Base-by-base conservation (phyloP, 1,139 yeast species). In the Kodamaea ohmeri region DNA sequence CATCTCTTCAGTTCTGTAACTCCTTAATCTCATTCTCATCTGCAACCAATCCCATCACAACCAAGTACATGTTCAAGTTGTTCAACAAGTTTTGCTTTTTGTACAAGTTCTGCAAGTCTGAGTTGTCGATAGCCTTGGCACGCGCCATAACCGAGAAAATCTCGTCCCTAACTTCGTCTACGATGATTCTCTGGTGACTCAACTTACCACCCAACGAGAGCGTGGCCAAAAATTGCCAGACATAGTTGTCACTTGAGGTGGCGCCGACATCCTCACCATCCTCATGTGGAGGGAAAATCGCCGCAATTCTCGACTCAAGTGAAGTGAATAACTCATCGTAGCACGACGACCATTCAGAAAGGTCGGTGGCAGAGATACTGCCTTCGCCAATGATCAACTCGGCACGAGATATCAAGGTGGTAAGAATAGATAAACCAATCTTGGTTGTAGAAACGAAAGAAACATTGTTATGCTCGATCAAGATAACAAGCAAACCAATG, bases 221-320 rank as follows among this genome's bases (percentile, higher is more conserved):
- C 11, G 96, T 85, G 25, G 98, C 98, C 63, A 92, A 75, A 56
- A 92, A 90, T 66, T 92, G 97, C 98, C 98, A 92, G 35, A 89
- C 90, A 54, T 90, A 89, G 50, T 71, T 71, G 47, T 67, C 73
- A 40, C 65, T 61, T 1, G 65, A 55, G 0, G 95, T 78, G 47
- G 85, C 90, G 55, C 87, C 95, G 47, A 83, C 90, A 55, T 87
- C 96, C 44, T 77, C 84, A 9, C 58, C 56, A 43, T 71, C 72
- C 37, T 63, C 67, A 38, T 70, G 68, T 35, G 92, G 89, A 37
- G 97, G 97, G 83, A 92, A 90, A 39, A 90, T 78, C 19, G 80
- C 71, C 2, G 83, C 71, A 41, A 92, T 73, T 58, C 88, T 80
- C 16, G 90, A 87, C 60, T 88, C 95, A 47, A 90, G 68, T 4